Base-by-base conservation (phyloP, 257 asterid genomes). In the Capsicum rhomboideum region DNA sequence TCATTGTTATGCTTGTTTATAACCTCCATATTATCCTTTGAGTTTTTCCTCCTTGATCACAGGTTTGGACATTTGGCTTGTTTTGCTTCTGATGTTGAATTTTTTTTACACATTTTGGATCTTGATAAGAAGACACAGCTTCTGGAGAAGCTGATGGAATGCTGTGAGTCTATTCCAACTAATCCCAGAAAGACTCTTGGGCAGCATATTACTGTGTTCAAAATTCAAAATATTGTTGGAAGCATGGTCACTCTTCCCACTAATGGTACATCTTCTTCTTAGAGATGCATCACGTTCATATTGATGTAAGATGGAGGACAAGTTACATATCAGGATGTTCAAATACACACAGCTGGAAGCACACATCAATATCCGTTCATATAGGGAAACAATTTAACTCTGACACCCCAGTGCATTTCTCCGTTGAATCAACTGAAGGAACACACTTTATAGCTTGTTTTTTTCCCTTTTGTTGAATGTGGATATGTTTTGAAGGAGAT, bases 21-120 rank as follows among this genome's bases (percentile, higher is more conserved):
- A 26, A 42, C 58, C 79, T 42, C 42, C 23, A 42, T 66, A 52
- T 55, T 21, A 23, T 79, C 77, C 84, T 68, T n/a, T 81, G 69
- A 78, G 46, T 21, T 26, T n/a, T 31, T 66, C 20, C 82, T 80
- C 69, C 50, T 83, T 86, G 85, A 85, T 74, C 67, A 83, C 94
- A 97, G 99, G 92, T 95, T 93, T 83, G 99, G 99, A 83, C 98
- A 95, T 90, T 91, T 97, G 94, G 91, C 97, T 74, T 93, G 99
- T 86, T 97, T 89, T 89, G 75, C 93, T 82, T 88, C 99, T 61
- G 99, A 95, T 17, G 87, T 93, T 82, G 98, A 95, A 87, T 74
- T 23, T 46, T 93, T 92, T 90, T 92, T 95, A 88, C 90, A 89
- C 87, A 91, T 88, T 89, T 91, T 97, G 83, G 95, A 91, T 84